These are phyloP conservation scores for Aspergillus sp. DNA, from an alignment of 2,329 filamentous ascomycete genomes.

Conservation along the genomic window DNA sequence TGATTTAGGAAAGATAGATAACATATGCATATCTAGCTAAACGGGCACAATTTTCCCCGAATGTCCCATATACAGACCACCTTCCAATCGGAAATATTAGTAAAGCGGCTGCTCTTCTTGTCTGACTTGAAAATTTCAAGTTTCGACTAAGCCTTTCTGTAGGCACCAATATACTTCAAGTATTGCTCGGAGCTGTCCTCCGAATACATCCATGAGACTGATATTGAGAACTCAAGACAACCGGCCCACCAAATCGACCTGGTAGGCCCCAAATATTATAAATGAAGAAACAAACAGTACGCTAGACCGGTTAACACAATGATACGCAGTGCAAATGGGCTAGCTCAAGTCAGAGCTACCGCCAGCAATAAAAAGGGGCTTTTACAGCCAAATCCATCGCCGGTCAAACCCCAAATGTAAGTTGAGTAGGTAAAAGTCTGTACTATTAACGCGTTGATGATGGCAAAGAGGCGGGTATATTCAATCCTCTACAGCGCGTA, in stretches of 20 bases:
- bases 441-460: conserved; percentile 27
- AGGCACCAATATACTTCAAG: conserved; percentile 14
- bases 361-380: conserved; percentile 10
- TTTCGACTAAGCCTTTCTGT: not conserved
- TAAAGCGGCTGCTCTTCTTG: conserved; percentile 7
- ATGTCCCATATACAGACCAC: conserved; percentile 8
- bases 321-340: conserved; percentile 14
- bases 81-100: conserved; percentile 13
- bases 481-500: conserved; percentile 44
- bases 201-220: conserved; percentile 5
- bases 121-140: not conserved
- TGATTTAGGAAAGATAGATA: conserved; percentile 17
- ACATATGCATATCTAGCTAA: conserved; percentile 22
- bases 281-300: conserved; percentile 19
- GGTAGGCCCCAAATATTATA: conserved; percentile 16
- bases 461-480: conserved; percentile 19
- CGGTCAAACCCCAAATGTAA: conserved; percentile 10
- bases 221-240: conserved; percentile 7
- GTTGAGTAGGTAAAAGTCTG: conserved; percentile 15
- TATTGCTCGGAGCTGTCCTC: conserved; percentile 1
- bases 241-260: conserved; percentile 7
- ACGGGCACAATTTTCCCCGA: conserved; percentile 21
- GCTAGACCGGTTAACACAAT: conserved; percentile 26
- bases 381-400: conserved; percentile 14
- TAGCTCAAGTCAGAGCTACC: not conserved